Base-by-base conservation (phyloP, 2,329 filamentous ascomycete species). In the Aspergillus floridensis region DNA sequence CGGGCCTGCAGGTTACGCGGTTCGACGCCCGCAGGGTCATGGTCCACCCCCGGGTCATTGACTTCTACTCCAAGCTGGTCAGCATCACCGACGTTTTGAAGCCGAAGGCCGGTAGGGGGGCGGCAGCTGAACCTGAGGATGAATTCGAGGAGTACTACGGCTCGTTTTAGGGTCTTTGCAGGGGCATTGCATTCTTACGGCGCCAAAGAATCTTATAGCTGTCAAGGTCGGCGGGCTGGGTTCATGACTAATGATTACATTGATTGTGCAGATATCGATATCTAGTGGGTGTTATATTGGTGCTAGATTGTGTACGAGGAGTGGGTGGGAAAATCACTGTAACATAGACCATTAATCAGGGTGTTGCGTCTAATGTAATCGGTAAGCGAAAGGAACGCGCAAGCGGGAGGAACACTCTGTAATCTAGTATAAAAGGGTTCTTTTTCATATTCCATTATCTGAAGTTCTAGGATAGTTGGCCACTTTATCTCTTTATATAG, bases 1-100 rank as follows among this genome's bases (percentile, higher is more conserved):
- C 86, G 19, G 95, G 95, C 0, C 79, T 99, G 21, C 92, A 96
- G 71, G 93, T 99, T 12, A 76, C 93, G 52, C 84, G 91, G 38
- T 99, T 99, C 69, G 90, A 97, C 69, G 90, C 91, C 65, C 84
- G 80, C 62, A 98, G 96, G 76, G 93, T 99, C 26, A 93, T 96
- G 87, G 95, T 96, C 2, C 95, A 99, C 72, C 88, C 91, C 1
- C 87, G 87, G 67, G 95, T 99, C 19, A 82, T 91, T 5, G 82
- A 82, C 2, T 99, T 99, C 72, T 99, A 99, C 74, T 83, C 86
- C 63, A 89, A 91, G 68, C 79, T 99, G 38, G 90, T 89, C 67
- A 88, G 86, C 61, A 91, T 89, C 3, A 90, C 91, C 54, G 78
- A 86, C 24, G 66, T 78, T 41, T 61, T 75, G 16, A 72, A 72